Base-by-base conservation (phyloP, 257 asterid genomes). In the Rubia yunnanensis region DNA sequence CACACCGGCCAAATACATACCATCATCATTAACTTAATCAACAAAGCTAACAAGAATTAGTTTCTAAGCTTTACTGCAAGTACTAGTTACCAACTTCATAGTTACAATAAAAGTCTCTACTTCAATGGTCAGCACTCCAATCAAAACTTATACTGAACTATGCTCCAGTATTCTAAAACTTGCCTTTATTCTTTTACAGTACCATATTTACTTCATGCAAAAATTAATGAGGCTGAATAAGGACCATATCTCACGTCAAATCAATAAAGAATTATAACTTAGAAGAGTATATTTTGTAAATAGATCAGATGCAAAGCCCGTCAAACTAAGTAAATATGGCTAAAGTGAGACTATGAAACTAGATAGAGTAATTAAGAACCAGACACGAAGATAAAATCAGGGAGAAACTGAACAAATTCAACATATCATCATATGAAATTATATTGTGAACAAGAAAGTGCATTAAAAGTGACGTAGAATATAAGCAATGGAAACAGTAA, bases 401-500 rank as follows among this genome's bases (percentile, higher is more conserved):
- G 59, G 41, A 23, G 6, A 35, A 70, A 15, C 3, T 23, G 31
- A 41, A 60, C 18, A 32, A 59, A 0, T 50, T 4, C 13, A 60
- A 32, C 24, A 36, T 41, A 63, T 7, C 0, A 27, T 22, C 31
- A 55, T 14, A 35, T 30, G 2, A 4, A 58, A 13, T 0, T 11
- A 36, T 8, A 38, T 38, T 55, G 34, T 24, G 11, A 65, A 48
- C 60, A 44, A 63, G 58, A 56, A 60, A 74, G 44, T 76, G 62
- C 59, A 56, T 53, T 20, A 38, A 49, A 32, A 70, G 77, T 30
- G 66, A 26, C 67, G 67, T 30, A 53, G 59, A 57, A 44, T 74
- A 70, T 74, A 36, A 75, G 57, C 70, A 54, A 65, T 59, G 70
- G 57, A 76, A 67, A 60, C 18, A 41, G 11, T 14, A 50, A 20